phyloP scores from a whole-genome alignment of 1,284 basidiomycete genomes.

The Phlebopus sp. region DNA sequence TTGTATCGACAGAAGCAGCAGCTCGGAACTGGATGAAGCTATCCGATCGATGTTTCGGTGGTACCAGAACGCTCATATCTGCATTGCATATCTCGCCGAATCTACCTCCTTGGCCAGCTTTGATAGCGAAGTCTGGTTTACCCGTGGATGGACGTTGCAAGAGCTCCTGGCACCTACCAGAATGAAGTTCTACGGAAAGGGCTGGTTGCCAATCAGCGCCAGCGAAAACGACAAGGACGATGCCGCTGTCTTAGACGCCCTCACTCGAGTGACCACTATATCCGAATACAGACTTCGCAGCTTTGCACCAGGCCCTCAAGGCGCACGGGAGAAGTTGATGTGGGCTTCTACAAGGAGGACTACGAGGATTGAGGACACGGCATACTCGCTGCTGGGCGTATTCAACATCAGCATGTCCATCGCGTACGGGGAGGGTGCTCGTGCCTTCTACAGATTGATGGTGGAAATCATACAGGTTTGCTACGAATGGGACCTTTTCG shows the following conservation, averaged over 20 bases:
- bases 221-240: neutral
- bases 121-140: neutral
- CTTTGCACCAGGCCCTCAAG: neutral
- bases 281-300: neutral
- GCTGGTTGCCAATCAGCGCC: slow-evolving; percentile 1
- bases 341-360: neutral
- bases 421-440: neutral
- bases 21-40: neutral
- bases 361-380: neutral
- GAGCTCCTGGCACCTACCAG: slow-evolving; percentile 4
- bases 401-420: neutral
- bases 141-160: slow-evolving; percentile 1
- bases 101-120: neutral
- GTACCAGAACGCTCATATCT: slow-evolving; percentile 3
- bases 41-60: neutral
- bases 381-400: neutral
- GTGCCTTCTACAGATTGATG: slow-evolving; percentile 1
- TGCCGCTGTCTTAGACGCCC: neutral
- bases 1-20: slow-evolving; percentile 1
- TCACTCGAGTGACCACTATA: neutral
- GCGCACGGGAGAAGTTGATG: neutral
- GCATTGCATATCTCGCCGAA: slow-evolving; percentile 3
- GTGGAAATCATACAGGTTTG: neutral
- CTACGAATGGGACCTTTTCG: neutral
- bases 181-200: slow-evolving; percentile 2